Evolutionary conservation across 768 basidiomycete species (phyloP).

Genomic region (Boletus rex-veris): DNA sequence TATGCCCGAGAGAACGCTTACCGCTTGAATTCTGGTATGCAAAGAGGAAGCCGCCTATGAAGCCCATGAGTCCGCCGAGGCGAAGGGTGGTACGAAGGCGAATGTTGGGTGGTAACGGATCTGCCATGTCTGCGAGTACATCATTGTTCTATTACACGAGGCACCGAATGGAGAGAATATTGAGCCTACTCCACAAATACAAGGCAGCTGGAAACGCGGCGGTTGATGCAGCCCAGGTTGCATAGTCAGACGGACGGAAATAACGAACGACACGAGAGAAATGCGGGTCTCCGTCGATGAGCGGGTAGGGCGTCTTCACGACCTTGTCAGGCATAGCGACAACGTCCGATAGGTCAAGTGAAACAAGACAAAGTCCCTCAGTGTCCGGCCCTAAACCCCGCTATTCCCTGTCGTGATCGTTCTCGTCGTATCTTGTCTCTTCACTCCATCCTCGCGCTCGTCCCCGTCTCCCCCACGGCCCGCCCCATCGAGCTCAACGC

Average conservation of each 20-base stretch:
- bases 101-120: conserved; percentile 37
- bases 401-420: conserved; percentile 19
- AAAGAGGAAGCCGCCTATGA: conserved; percentile 86
- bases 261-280: conserved; percentile 82
- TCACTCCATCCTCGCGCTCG: conserved; percentile 9
- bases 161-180: conserved; percentile 1
- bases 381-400: conserved; percentile 32
- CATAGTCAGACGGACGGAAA: conserved; percentile 86
- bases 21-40: conserved; percentile 90
- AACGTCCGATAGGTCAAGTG: neutral
- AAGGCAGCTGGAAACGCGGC: conserved; percentile 78
- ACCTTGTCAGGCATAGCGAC: conserved; percentile 42
- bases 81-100: conserved; percentile 40
- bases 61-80: conserved; percentile 75
- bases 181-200: conserved; percentile 71
- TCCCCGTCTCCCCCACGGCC: neutral
- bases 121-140: conserved; percentile 41
- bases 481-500: conserved; percentile 2
- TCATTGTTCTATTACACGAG: conserved; percentile 12
- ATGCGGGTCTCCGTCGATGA: conserved; percentile 94
- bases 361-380: conserved; percentile 9
- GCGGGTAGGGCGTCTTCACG: conserved; percentile 70
- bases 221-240: conserved; percentile 74
- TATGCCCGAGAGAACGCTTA: conserved; percentile 38
- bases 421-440: conserved; percentile 22